Base-by-base conservation (phyloP, 306 rosid genomes). In the Vigna hirtella region DNA sequence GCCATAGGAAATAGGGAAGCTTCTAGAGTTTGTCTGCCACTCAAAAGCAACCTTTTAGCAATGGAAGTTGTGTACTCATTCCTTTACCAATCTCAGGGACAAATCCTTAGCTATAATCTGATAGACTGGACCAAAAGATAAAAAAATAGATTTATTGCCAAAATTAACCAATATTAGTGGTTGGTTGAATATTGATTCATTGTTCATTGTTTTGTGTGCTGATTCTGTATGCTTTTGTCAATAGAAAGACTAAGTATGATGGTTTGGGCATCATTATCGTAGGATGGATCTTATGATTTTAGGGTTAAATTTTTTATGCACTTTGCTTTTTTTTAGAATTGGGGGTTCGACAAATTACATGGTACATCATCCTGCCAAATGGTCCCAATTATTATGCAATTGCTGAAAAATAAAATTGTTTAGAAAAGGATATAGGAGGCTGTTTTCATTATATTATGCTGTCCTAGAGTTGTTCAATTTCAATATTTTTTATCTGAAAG, bases 371-470 rank as follows among this genome's bases (percentile, higher is more conserved):
- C 43, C 32, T 6, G 69, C 48, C 61, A 73, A 73, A 66, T 32
- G 52, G 48, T 18, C 51, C 45, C 32, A 18, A n/a, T 77, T 66
- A 55, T 65, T 65, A 47, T 45, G 50, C 64, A 63, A 65, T 64
- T 47, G 45, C 70, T 70, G 74, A 43, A 63, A 76, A 76, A 40
- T 53, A 82, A 62, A 30, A 61, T 18, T 61, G 61, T 68, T 51
- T 20, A 5, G 34, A 51, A 45, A 53, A 45, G 12, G 76, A 72
- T 34, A 40, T 22, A 1, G 36, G 50, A 56, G 36, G 47, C 56
- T 70, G 72, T 32, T 45, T 63, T 72, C 28, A 16, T 66, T 15
- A 65, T 47, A 56, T 72, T 56, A 55, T 72, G 38, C 16, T 26
- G n/a, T 83, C 38, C 43, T 50, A 26, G 9, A 14, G 65, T 62